Conservation (phyloP, 306 rosid species). For the Canavalia gladiata region DNA sequence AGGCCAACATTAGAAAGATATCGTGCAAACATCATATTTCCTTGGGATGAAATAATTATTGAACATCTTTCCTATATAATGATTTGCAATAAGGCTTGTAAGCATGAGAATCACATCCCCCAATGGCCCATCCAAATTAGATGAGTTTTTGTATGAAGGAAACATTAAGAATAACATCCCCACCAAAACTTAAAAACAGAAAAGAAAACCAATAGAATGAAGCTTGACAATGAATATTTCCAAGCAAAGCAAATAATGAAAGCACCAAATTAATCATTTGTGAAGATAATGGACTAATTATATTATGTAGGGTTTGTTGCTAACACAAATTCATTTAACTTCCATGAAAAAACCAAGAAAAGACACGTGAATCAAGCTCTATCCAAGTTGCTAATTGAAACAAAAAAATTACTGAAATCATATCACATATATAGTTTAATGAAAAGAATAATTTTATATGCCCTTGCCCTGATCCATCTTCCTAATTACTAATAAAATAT, state of each 20-base stretch:
- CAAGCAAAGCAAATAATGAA: slow-evolving; percentile 37
- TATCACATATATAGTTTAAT: slow-evolving; percentile 10
- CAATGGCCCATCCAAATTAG: slow-evolving; percentile 21
- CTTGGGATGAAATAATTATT: slow-evolving; percentile 39
- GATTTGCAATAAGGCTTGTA: slow-evolving; percentile 1
- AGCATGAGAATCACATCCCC: slow-evolving; percentile 25
- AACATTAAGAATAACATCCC: slow-evolving; percentile 27
- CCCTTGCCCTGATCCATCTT: background rate
- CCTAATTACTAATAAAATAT: background rate
- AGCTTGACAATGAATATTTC: slow-evolving; percentile 29
- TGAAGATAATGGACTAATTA: slow-evolving; percentile 28
- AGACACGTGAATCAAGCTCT: slow-evolving; percentile 18
- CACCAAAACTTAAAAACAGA: no score
- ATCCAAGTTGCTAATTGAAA: slow-evolving; percentile 11
- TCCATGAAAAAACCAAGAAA: slow-evolving; percentile 20
- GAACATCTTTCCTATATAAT: slow-evolving; percentile 24
- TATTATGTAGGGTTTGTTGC: slow-evolving; percentile 15
- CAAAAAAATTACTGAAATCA: slow-evolving; percentile 28
- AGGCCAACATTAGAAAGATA: slow-evolving; percentile 40
- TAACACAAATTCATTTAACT: slow-evolving; percentile 31
- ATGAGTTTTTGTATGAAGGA: slow-evolving; percentile 15
- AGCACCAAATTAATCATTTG: slow-evolving; percentile 27
- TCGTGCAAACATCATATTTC: slow-evolving; percentile 30
- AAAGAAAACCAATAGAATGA: slow-evolving; percentile 25
- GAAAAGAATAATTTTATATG: background rate